phyloP scores from a whole-genome alignment of 2,329 filamentous ascomycete species.

The Epichloe uncinata region DNA sequence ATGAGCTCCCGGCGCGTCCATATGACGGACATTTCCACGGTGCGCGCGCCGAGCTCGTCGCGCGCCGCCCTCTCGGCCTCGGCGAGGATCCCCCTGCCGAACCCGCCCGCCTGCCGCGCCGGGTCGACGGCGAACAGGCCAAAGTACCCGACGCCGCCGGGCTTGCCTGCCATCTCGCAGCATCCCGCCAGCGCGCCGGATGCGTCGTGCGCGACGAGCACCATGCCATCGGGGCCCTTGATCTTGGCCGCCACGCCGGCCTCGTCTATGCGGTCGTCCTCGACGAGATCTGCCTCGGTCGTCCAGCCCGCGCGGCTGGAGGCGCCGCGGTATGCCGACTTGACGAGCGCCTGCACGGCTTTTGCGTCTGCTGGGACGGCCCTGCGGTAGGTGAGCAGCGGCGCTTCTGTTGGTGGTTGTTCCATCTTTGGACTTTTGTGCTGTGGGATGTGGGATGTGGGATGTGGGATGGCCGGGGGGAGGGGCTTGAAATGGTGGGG shows the following conservation, averaged over 20 bases:
- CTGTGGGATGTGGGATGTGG: too few relatives aligned
- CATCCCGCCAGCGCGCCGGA: slow-evolving; percentile 23
- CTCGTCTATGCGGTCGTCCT: slow-evolving; percentile 29
- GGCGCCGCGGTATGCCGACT: slow-evolving; percentile 31
- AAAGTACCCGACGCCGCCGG: slow-evolving; percentile 25
- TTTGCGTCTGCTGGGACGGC: slow-evolving; percentile 20
- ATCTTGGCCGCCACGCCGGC: slow-evolving; percentile 26
- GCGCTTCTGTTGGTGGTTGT: background rate
- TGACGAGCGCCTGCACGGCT: slow-evolving; percentile 24
- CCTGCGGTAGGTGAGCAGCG: slow-evolving; percentile 22
- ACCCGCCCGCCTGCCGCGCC: slow-evolving; percentile 26
- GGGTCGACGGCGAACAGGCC: slow-evolving; percentile 36
- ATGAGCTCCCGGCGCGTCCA: slow-evolving; percentile 30
- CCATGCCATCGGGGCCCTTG: slow-evolving; percentile 20
- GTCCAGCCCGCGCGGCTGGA: slow-evolving; percentile 30
- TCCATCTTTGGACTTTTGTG: background rate
- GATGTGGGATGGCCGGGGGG: too few relatives aligned
- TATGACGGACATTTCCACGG: slow-evolving; percentile 32
- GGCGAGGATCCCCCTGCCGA: slow-evolving; percentile 27
- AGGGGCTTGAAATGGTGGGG: too few relatives aligned
- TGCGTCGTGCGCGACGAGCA: slow-evolving; percentile 24
- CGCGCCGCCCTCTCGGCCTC: slow-evolving; percentile 26
- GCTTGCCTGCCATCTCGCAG: slow-evolving; percentile 26
- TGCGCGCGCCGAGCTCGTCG: slow-evolving; percentile 17
- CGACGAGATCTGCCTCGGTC: slow-evolving; percentile 30